These are phyloP conservation scores for Grammothele lineata DNA, from an alignment of 768 basidiomycete species.

Conservation along the genomic window DNA sequence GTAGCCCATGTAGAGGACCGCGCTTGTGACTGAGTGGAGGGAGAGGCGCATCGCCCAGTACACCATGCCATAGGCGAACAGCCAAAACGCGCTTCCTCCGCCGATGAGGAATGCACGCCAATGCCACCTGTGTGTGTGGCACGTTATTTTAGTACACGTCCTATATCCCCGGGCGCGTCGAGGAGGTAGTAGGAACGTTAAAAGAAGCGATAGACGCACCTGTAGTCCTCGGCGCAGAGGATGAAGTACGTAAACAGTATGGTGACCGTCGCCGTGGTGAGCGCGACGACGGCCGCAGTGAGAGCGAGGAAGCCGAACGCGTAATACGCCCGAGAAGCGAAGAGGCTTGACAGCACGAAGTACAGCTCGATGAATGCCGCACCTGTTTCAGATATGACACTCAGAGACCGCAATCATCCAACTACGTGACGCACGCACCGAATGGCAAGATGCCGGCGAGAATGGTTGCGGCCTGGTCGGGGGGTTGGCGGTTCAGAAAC, in stretches of 20 bases:
- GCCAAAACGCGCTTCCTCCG: constrained; percentile 90
- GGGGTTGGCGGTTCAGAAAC: constrained; percentile 10
- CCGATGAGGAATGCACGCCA: constrained; percentile 94
- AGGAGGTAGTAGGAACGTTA: too few species aligned
- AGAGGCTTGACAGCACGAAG: constrained; percentile 87
- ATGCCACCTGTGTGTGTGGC: constrained; percentile 66
- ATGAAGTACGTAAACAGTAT: constrained; percentile 89
- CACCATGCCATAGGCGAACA: constrained; percentile 83
- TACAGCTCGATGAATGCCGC: constrained; percentile 95
- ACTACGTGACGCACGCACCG: too few species aligned
- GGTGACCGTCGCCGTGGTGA: constrained; percentile 89
- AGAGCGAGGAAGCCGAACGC: constrained; percentile 94
- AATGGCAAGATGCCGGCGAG: constrained; percentile 93
- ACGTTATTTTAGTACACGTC: neutral
- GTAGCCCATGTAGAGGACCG: constrained; percentile 87
- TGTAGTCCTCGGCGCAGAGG: constrained; percentile 92
- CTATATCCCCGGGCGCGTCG: neutral
- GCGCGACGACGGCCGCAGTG: constrained; percentile 73
- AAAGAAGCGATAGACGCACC: constrained; percentile 39
- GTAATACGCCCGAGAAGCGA: constrained; percentile 90
- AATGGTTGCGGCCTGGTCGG: constrained; percentile 59
- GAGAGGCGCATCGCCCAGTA: constrained; percentile 87
- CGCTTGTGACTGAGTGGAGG: constrained; percentile 75
- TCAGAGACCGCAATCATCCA: neutral
- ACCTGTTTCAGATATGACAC: constrained; percentile 44